Percentiles rank a stretch among this genome's conserved stretches.
phyloP scores from a whole-genome alignment of 2,329 filamentous ascomycete genomes.

The Pestalotiopsis sp. region DNA sequence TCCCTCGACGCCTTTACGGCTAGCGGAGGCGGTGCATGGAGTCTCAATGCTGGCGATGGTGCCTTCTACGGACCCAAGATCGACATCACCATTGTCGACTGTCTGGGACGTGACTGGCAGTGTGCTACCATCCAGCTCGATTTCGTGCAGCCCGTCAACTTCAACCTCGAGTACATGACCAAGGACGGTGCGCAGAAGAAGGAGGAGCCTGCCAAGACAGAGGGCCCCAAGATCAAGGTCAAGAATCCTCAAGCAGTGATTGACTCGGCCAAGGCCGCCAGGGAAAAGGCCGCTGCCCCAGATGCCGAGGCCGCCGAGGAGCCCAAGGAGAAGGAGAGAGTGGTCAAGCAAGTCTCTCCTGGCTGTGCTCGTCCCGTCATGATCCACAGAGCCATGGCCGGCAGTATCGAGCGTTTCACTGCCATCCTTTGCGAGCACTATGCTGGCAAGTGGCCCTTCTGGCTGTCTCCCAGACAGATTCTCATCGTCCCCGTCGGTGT shows the following conservation, averaged over 20 bases:
- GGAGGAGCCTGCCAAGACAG: conserved; percentile 31
- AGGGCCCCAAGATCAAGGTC: conserved; percentile 33
- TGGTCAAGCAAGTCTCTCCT: conserved; percentile 56
- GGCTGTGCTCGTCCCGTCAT: conserved; percentile 82
- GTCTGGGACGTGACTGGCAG: conserved; percentile 81
- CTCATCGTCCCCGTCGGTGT: conserved; percentile 79
- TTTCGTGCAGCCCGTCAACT: conserved; percentile 83
- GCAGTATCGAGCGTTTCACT: conserved; percentile 64
- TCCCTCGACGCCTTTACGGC: conserved; percentile 78
- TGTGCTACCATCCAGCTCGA: conserved; percentile 95
- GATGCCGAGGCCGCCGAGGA: conserved; percentile 46
- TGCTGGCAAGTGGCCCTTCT: conserved; percentile 87
- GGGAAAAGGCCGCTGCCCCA: conserved; percentile 41
- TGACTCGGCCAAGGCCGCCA: conserved; percentile 32
- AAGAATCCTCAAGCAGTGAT: conserved; percentile 31
- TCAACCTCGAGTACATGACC: conserved; percentile 85
- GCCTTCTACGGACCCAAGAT: conserved; percentile 99
- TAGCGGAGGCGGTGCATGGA: conserved; percentile 67
- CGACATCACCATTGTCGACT: conserved; percentile 92
- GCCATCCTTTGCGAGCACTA: conserved; percentile 84
- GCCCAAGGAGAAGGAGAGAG: conserved; percentile 27
- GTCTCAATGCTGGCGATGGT: conserved; percentile 90
- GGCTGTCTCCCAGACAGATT: conserved; percentile 83
- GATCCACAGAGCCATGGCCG: conserved; percentile 84
- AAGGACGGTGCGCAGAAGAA: conserved; percentile 59